These are phyloP conservation scores for Fraxinus platypoda DNA, from an alignment of 305 asterid species.

Conservation along the genomic window DNA sequence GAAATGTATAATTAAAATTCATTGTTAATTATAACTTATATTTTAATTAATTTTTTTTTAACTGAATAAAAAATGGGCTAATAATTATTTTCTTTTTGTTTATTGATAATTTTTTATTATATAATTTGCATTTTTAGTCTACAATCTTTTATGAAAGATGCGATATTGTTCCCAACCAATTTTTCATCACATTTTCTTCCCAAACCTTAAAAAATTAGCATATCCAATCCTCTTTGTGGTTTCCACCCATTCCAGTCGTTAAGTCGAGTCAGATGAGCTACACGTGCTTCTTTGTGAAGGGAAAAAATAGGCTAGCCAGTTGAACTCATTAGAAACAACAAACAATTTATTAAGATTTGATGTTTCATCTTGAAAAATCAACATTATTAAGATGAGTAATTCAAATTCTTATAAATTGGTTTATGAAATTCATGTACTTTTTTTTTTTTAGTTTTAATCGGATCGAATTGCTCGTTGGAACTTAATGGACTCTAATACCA, in stretches of 20 bases:
- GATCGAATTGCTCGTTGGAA: too few relatives aligned
- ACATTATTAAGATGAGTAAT: too few relatives aligned
- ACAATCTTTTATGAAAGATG: neutral
- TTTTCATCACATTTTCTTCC: neutral
- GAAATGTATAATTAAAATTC: neutral
- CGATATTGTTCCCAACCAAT: neutral
- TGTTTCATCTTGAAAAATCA: too few relatives aligned
- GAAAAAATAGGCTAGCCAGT: neutral
- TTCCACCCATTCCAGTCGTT: neutral
- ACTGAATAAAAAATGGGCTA: neutral
- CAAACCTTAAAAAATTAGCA: neutral
- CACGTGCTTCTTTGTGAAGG: neutral
- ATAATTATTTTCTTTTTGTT: neutral
- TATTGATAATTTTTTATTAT: neutral
- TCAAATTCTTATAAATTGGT: too few relatives aligned
- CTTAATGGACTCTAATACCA: too few relatives aligned
- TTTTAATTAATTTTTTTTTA: too few relatives aligned
- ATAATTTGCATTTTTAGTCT: neutral
- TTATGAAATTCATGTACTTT: too few relatives aligned
- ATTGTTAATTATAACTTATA: neutral
- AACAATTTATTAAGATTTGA: too few relatives aligned
- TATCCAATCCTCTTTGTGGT: neutral
- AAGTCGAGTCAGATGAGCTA: neutral
- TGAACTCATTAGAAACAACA: too few relatives aligned
- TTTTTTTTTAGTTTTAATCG: too few relatives aligned